Conservation (phyloP, 2,329 filamentous ascomycete species). For the Pseudocercospora macadamiae region DNA sequence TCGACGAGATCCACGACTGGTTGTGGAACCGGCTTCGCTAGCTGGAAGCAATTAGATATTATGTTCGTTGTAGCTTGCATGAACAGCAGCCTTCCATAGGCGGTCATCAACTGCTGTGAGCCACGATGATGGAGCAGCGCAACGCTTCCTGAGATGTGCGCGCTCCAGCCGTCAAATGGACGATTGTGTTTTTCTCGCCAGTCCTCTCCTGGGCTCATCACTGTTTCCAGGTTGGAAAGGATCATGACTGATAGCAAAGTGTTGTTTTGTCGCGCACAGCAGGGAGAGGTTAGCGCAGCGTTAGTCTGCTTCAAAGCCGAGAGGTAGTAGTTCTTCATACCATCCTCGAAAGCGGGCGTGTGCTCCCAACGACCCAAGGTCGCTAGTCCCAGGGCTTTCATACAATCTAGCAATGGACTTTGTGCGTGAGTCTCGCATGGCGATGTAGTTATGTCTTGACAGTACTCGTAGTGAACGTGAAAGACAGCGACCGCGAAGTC, state of each 20-base stretch:
- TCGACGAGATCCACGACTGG: neutral
- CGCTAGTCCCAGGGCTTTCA: neutral
- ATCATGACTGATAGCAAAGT: neutral
- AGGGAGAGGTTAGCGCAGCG: neutral
- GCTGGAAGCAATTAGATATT: neutral
- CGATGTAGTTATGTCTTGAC: neutral
- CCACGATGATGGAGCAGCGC: neutral
- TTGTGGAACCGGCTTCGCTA: neutral
- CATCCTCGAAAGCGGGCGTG: neutral
- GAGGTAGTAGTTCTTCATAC: neutral
- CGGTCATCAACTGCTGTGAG: neutral
- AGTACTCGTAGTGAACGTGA: neutral
- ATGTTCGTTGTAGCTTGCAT: neutral
- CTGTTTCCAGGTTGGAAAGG: neutral
- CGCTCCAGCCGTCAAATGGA: neutral
- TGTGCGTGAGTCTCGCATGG: neutral
- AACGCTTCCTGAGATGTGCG: neutral
- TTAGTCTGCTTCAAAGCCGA: neutral
- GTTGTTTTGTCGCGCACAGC: neutral
- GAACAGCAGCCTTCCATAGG: neutral
- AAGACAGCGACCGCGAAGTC: neutral
- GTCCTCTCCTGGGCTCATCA: neutral
- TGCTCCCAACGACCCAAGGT: neutral
- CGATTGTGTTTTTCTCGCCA: neutral
- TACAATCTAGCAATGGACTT: neutral